Evolutionary conservation across 2,329 filamentous ascomycete genomes (phyloP), one percentile per base, ranked within the genome.

Genomic region (Diplodia scrobiculata): DNA sequence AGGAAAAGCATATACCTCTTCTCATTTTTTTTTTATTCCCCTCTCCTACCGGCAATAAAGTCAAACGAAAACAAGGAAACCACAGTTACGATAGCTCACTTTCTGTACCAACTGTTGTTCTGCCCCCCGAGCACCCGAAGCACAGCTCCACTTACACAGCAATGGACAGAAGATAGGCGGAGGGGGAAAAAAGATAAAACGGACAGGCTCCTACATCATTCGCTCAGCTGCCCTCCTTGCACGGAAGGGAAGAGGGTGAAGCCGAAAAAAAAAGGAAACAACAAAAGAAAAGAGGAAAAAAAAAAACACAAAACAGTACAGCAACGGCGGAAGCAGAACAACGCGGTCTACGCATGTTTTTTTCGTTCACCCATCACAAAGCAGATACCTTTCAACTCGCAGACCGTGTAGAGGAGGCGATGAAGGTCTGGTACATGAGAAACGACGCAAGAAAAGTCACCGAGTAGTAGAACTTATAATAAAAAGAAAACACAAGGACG

Each of bases 301-400:
- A 45, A 9, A n/a, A 27, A 45, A 14, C 45, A 9, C 5, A 47
- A 34, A 62, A 41, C 13, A 25, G 5, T 19, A 5, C 5, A 58
- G 32, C 54, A 54, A 38, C 32, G 21, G 19, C 7, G 13, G 17
- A 45, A 45, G 19, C 17, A 29, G 5, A 34, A 25, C 32, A 47
- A 36, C 21, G 45, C 58, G 45, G 41, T 62, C 58, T 62, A 62
- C 58, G 45, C 58, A 50, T 47, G 21, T 41, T 58, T 60, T 60
- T 62, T 62, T 62, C 58, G 13, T 62, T 62, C 58, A 62, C 41
- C 41, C 58, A 19, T 48, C 34, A 62, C 17, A 21, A 50, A 62
- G n/a, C 3, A n/a, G 19, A 45, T 14, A 58, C 10, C 21, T 9
- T 19, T 29, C 48, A 53, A 19, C 7, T 25, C 51, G 51, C 17